Evolutionary conservation across 169 alveolate genomes (phyloP), one percentile per base, ranked within the genome.

Genomic region (Plasmodium reichenowi): DNA sequence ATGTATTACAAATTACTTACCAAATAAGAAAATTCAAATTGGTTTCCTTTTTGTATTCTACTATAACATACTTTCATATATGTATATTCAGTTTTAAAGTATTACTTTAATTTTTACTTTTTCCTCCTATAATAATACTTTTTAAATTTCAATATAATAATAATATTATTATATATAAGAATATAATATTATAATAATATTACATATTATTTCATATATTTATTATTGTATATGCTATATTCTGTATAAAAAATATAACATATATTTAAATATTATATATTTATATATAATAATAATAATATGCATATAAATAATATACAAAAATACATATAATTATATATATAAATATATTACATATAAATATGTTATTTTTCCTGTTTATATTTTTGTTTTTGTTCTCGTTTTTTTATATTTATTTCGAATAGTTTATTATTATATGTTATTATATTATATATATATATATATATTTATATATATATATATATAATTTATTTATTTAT

Each of bases 31-130:
- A 80, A 67, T 48, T 80, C 54, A 56, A 22, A 66, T 43, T 80
- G 47, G 68, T 32, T 80, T 48, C 90, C 24, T 29, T 67, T 68
- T 80, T 54, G 90, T 59, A 50, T 80, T 80, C 67, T 80, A 80
- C 56, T 58, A 52, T 80, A 80, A 68, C 90, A 80, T 80, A 80
- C 70, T 80, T 80, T 80, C 80, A 71, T 67, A 80, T 70, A 68
- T 56, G 60, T 80, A 67, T 67, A 67, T 24, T 80, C 43, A 3
- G 83, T 48, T 80, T 80, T 54, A 67, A 66, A 80, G 83, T 26
- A 78, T 50, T 60, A 47, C 74, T 47, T 70, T 17, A 70, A 6
- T 17, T 74, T 74, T 59, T 74, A 22, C 48, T 74, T 45, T 29
- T 66, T 62, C 88, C 73, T 62, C 88, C 66, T 47, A 26, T 73